These are phyloP conservation scores for Trametopsis cervina DNA, from an alignment of 768 basidiomycete species.

Conservation along the genomic window DNA sequence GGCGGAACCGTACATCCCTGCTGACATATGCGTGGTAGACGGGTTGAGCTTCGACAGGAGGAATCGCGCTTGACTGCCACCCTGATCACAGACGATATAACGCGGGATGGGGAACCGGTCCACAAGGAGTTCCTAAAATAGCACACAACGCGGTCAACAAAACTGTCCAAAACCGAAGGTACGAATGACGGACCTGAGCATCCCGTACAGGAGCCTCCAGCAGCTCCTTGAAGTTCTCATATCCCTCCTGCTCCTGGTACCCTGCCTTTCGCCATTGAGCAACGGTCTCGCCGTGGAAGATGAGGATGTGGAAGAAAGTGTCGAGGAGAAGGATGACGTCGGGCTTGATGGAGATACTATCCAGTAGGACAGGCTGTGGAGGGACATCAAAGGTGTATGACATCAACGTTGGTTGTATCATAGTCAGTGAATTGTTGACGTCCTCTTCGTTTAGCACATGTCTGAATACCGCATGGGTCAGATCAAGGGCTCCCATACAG, in stretches of 20 bases:
- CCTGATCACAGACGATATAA: constrained; percentile 97
- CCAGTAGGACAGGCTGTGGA: constrained; percentile 91
- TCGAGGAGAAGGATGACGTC: constrained; percentile 96
- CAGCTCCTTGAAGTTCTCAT: constrained; percentile 96
- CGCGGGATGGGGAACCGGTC: constrained; percentile 97
- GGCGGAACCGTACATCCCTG: constrained; percentile 80
- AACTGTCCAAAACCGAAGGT: background rate
- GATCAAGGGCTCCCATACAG: background rate
- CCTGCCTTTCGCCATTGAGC: constrained; percentile 98
- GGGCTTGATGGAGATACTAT: constrained; percentile 95
- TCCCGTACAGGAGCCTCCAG: constrained; percentile 81
- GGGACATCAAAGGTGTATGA: constrained; percentile 91
- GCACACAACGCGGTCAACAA: background rate
- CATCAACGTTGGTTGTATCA: constrained; percentile 99
- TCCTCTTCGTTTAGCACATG: constrained; percentile 96
- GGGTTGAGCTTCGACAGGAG: constrained; percentile 93
- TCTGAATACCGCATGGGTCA: constrained; percentile 34
- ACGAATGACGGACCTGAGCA: constrained; percentile 63
- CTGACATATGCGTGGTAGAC: constrained; percentile 95
- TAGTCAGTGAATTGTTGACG: constrained; percentile 98
- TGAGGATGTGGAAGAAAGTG: constrained; percentile 99
- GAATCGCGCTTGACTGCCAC: constrained; percentile 98
- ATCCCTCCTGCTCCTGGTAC: constrained; percentile 97
- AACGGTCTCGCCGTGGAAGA: constrained; percentile 97
- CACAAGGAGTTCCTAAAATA: constrained; percentile 76